Conservation (phyloP, 2,329 filamentous ascomycete genomes). For the Leptographium radiaticola region DNA sequence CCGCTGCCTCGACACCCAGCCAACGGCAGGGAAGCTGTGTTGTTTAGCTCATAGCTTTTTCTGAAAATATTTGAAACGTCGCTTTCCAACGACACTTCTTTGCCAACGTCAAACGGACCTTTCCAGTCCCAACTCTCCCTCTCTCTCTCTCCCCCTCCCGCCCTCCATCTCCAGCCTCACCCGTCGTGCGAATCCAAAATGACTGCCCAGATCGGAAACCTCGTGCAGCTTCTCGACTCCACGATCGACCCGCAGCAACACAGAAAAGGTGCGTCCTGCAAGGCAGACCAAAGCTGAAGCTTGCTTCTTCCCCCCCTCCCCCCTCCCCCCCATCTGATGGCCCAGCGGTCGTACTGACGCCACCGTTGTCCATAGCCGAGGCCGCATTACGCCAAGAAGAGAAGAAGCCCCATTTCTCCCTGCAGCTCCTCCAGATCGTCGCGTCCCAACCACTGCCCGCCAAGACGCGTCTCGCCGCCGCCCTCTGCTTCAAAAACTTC, state of each 20-base stretch:
- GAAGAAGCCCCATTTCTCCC: slow-evolving; percentile 73
- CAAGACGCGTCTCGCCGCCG: slow-evolving; percentile 74
- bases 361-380: slow-evolving; percentile 49
- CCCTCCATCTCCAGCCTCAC: not conserved
- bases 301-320: not conserved
- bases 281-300: not conserved
- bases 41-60: not conserved
- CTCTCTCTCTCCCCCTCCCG: not conserved
- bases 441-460: slow-evolving; percentile 57
- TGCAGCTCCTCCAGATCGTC: slow-evolving; percentile 81
- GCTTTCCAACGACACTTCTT: not conserved
- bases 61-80: not conserved
- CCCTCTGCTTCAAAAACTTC: slow-evolving; percentile 97
- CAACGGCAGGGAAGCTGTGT: slow-evolving; percentile 1
- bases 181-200: slow-evolving; percentile 24
- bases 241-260: slow-evolving; percentile 80
- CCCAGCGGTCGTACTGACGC: not conserved
- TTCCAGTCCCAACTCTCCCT: not conserved
- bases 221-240: slow-evolving; percentile 78
- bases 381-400: slow-evolving; percentile 66
- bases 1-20: slow-evolving; percentile 5
- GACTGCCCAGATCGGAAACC: slow-evolving; percentile 41
- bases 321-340: not conserved
- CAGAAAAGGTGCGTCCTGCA: slow-evolving; percentile 60
- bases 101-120: not conserved